Evolutionary conservation across 2,329 filamentous ascomycete species (phyloP), one percentile per base, ranked within the genome.

Genomic region (Bisporella sp.): DNA sequence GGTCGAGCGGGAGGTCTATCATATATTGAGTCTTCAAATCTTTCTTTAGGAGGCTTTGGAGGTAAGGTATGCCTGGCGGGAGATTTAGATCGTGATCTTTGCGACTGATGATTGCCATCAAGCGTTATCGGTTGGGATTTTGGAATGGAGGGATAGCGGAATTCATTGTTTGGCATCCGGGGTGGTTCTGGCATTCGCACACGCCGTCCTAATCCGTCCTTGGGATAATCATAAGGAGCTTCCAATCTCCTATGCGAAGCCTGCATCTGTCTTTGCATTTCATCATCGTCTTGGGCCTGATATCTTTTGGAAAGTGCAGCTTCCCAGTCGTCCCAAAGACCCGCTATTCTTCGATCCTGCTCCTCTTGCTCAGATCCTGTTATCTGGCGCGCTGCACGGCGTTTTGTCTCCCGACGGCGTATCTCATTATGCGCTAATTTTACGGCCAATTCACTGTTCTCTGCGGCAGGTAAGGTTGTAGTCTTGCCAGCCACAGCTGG

Each of bases 381-480:
- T 30, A 79, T 75, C 57, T 80, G 75, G 32, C 77, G 74, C 30
- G 76, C 79, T 8, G 75, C 76, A 56, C 72, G 77, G 53, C 81
- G 74, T 41, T 73, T 75, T 11, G 78, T 80, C 59, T 87, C 83
- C 57, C 89, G 75, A 41, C 86, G 76, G 50, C 71, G 73, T 51
- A 90, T 77, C 67, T 95, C 89, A 49, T 79, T 78, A 55, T 84
- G 82, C 0, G 89, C 89, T 31, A 95, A 67, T 56, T 85, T 79
- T 5, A 95, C 82, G 0, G 89, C 90, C 43, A 95, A 69, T 8
- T 91, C 84, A 55, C 82, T 78, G 55, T 95, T 75, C 50, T 89
- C 81, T 1, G 76, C 77, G 0, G 85, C 85, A 60, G 87, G 82
- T 11, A 95, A 69, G 1, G 87, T 75, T 56, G 76, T 77, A 1